Conservation (phyloP, 768 basidiomycete species). For the Tubosaeta sp. region DNA sequence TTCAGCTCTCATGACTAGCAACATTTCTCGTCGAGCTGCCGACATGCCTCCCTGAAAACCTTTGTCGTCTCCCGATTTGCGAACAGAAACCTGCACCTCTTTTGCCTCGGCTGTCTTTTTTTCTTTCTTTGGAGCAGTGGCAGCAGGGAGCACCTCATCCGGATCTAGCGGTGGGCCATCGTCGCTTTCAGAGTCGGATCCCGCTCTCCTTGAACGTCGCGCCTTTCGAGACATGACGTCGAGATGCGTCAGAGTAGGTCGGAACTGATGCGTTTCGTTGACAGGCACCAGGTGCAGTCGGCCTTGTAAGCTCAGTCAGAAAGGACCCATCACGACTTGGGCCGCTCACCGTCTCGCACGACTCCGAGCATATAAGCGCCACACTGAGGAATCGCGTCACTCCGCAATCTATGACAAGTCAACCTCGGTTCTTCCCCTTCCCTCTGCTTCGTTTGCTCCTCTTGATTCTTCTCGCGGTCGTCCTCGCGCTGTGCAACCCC, state of each 20-base stretch:
- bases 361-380: conserved; percentile 75
- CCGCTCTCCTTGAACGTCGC: conserved; percentile 46
- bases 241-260: conserved; percentile 78
- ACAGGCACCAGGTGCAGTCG: conserved; percentile 76
- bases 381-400: conserved; percentile 63
- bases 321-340: conserved; percentile 2
- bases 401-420: conserved; percentile 65
- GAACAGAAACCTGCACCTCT: conserved; percentile 74
- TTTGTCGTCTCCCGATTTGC: conserved; percentile 62
- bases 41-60: conserved; percentile 64
- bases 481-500: conserved; percentile 67
- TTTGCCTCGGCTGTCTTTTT: conserved; percentile 57
- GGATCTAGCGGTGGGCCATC: conserved; percentile 79
- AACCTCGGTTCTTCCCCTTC: conserved; percentile 60
- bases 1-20: conserved; percentile 66
- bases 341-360: conserved; percentile 59
- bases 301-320: conserved; percentile 38
- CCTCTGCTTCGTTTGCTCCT: conserved; percentile 40
- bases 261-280: conserved; percentile 73
- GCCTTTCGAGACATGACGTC: conserved; percentile 66
- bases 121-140: conserved; percentile 48
- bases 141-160: conserved; percentile 55
- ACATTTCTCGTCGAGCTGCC: conserved; percentile 68
- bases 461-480: conserved; percentile 76
- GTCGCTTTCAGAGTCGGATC: conserved; percentile 66